These are phyloP conservation scores for Diospyros lotus DNA, from an alignment of 148 eudicot species.

Conservation along the genomic window DNA sequence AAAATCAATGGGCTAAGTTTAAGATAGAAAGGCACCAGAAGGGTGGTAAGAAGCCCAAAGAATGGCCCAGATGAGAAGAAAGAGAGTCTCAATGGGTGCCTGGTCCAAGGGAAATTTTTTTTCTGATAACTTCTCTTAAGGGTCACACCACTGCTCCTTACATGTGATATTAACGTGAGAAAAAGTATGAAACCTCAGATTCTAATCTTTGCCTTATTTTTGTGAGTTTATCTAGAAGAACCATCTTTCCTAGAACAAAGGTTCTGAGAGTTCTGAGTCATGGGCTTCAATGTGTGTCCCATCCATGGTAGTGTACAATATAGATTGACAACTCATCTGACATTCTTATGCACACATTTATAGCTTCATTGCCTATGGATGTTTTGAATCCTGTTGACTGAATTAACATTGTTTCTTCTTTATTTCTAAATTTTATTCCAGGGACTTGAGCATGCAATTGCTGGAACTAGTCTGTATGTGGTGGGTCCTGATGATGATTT, in stretches of 20 bases:
- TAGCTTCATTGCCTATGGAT: not conserved
- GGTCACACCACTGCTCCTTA: not conserved
- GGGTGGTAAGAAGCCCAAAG: too few relatives aligned
- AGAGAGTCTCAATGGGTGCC: too few relatives aligned
- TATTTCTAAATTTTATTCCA: conserved; percentile 16
- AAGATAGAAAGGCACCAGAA: too few relatives aligned
- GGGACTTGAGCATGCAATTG: conserved; percentile 99
- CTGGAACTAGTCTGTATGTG: conserved; percentile 79
- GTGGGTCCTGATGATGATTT: conserved; percentile 83
- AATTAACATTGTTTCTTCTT: not conserved
- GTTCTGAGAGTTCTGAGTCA: not conserved
- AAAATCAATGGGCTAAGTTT: too few relatives aligned
- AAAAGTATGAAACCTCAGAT: not conserved
- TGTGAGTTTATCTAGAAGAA: not conserved
- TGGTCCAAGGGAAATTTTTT: too few relatives aligned
- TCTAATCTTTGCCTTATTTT: not conserved
- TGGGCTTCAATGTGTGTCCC: not conserved
- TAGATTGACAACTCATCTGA: not conserved
- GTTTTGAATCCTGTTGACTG: not conserved
- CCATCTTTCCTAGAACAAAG: not conserved
- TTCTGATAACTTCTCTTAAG: too few relatives aligned
- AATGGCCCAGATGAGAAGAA: too few relatives aligned
- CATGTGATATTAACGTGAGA: not conserved
- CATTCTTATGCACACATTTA: not conserved
- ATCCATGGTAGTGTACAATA: not conserved